Evolutionary conservation across 2,329 filamentous ascomycete genomes (phyloP).

Genomic region (Myriosclerotinia curreyana): DNA sequence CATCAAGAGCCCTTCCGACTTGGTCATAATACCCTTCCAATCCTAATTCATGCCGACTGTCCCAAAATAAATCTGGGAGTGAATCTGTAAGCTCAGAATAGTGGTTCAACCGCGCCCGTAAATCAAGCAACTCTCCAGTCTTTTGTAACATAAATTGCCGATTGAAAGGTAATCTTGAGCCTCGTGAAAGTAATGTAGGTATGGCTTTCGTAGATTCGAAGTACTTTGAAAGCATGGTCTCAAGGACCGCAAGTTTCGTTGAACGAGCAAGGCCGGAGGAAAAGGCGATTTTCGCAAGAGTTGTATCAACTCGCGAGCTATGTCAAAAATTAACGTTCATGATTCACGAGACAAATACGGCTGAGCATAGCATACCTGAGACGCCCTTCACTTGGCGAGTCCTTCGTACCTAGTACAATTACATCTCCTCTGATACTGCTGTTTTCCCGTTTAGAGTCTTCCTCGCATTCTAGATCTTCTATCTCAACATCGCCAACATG

Average conservation of each 20-base stretch:
- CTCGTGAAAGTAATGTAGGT: conserved; percentile 70
- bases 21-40: conserved; percentile 95
- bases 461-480: conserved; percentile 84
- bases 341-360: background rate
- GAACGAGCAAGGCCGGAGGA: conserved; percentile 89
- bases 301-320: conserved; percentile 49
- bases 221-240: conserved; percentile 77
- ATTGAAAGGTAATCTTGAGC: conserved; percentile 60
- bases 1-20: conserved; percentile 84
- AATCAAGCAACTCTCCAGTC: conserved; percentile 84
- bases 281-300: conserved; percentile 92
- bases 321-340: conserved; percentile 18
- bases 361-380: conserved; percentile 25
- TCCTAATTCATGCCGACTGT: conserved; percentile 80
- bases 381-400: conserved; percentile 45
- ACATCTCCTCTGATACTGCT: conserved; percentile 83
- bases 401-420: conserved; percentile 81
- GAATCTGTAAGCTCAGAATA: conserved; percentile 96
- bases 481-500: conserved; percentile 73
- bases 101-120: conserved; percentile 90
- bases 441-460: conserved; percentile 68
- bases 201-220: conserved; percentile 84
- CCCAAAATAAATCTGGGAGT: conserved; percentile 96
- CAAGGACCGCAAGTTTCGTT: conserved; percentile 90
- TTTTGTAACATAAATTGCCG: conserved; percentile 84